Base-by-base conservation (phyloP, 2,329 filamentous ascomycete genomes). In the Aureobasidium melanogenum region DNA sequence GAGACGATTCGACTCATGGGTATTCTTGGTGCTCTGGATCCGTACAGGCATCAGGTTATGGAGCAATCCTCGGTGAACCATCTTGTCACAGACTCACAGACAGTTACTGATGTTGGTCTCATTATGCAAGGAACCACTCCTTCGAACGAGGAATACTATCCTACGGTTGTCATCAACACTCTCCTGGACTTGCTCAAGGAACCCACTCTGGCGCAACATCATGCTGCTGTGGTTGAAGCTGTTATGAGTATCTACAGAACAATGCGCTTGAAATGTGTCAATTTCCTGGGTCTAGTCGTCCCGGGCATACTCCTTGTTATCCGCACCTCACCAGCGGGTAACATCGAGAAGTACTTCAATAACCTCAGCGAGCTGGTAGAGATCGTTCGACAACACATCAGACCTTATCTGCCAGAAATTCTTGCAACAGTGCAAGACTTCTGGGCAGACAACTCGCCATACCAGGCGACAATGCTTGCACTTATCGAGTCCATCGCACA, bases 191-290 rank as follows among this genome's bases (percentile, higher is more conserved):
- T 99, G 66, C 77, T 99, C 38, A 95, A 93, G 69, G 94, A 99
- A 67, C 86, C 87, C 28, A 97, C 94, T 0, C 80, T 99, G 5
- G 84, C 88, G 14, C 89, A 95, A 69, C 93, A 96, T 68, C 95
- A 99, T 69, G 93, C 91, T 4, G 86, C 88, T 12, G 93, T 97
- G 15, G 94, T 99, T 56, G 94, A 97, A 72, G 94, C 94, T 5
- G 95, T 99, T 68, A 97, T 99, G 86, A 96, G 91, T 67, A 99
- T 99, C 63, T 99, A 99, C 76, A 89, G 94, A 67, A 99, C 95
- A 0, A 82, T 99, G 63, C 94, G 94, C 2, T 78, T 99, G 67
- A 96, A 97, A 72, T 99, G 94, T 72, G 93, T 99, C 9, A 89
- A 91, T 0, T 99, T 97, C 74, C 83, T 99, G 1, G 88, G 89